Percentiles rank a stretch among this genome's conserved stretches.
phyloP scores from a whole-genome alignment of 345 rosid genomes.

The Populus deltoides region DNA sequence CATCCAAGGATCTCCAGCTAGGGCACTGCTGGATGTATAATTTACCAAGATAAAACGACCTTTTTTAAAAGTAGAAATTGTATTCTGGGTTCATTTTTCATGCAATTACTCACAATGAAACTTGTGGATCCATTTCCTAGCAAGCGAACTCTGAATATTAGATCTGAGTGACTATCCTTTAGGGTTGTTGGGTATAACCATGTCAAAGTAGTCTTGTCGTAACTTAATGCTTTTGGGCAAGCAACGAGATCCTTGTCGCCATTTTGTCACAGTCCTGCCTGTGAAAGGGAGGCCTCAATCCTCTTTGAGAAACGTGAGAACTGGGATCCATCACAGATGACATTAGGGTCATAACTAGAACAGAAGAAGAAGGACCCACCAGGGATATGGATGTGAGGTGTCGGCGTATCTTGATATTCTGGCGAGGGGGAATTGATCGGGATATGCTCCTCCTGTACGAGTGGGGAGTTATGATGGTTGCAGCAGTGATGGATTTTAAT shows the following conservation, averaged over 20 bases:
- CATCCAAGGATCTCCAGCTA: too few relatives aligned
- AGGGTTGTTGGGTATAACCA: too few relatives aligned
- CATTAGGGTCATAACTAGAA: not conserved
- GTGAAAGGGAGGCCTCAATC: not conserved
- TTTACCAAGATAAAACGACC: too few relatives aligned
- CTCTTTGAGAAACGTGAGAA: not conserved
- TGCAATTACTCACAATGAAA: too few relatives aligned
- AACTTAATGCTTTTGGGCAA: too few relatives aligned
- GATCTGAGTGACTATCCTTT: too few relatives aligned
- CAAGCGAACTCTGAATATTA: too few relatives aligned
- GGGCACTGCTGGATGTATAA: not conserved
- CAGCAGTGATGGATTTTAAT: not conserved
- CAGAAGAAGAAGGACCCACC: not conserved
- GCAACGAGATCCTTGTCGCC: too few relatives aligned
- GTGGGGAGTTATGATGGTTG: not conserved
- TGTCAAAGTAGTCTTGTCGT: too few relatives aligned
- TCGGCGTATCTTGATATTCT: not conserved
- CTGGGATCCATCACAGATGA: not conserved
- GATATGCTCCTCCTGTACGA: not conserved
- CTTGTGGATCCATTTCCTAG: too few relatives aligned
- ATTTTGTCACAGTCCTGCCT: not conserved
- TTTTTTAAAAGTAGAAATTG: too few relatives aligned
- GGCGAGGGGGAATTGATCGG: not conserved
- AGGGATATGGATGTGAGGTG: not conserved
- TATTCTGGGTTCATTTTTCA: too few relatives aligned